These are phyloP conservation scores for Picea mariana DNA, from an alignment of 83 land plant species.

Conservation along the genomic window DNA sequence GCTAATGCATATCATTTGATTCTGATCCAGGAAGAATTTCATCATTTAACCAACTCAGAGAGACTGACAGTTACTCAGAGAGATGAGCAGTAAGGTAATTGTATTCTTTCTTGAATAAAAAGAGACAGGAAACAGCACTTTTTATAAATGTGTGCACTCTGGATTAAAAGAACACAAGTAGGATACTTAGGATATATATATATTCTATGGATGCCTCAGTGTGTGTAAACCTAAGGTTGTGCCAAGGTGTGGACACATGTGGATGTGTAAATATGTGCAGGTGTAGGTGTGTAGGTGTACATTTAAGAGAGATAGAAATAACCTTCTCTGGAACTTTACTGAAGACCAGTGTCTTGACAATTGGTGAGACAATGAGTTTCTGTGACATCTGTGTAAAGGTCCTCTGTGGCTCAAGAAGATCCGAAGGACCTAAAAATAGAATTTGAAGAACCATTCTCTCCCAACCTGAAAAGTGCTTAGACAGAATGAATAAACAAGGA, in stretches of 20 bases:
- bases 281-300: not conserved
- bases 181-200: not conserved
- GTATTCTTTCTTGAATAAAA: not conserved
- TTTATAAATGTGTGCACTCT: not conserved
- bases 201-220: not conserved
- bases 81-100: not conserved
- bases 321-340: conserved; percentile 99
- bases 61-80: not conserved
- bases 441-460: conserved; percentile 99
- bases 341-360: conserved; percentile 93
- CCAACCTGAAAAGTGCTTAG: conserved; percentile 69
- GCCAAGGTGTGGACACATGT: not conserved
- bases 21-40: not conserved
- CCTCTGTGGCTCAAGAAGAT: conserved; percentile 87
- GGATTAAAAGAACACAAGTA: not conserved
- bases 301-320: not conserved
- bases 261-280: not conserved
- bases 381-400: conserved; percentile 94
- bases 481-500: not conserved
- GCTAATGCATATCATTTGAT: not conserved
- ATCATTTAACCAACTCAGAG: not conserved
- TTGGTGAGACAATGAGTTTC: conserved; percentile 97
- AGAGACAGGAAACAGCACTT: not conserved
- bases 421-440: conserved; percentile 92
- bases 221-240: not conserved